Percentiles rank a stretch among this genome's conserved stretches.
Conservation (phyloP, 805 yeast species). For the Candida taoyuanica region DNA sequence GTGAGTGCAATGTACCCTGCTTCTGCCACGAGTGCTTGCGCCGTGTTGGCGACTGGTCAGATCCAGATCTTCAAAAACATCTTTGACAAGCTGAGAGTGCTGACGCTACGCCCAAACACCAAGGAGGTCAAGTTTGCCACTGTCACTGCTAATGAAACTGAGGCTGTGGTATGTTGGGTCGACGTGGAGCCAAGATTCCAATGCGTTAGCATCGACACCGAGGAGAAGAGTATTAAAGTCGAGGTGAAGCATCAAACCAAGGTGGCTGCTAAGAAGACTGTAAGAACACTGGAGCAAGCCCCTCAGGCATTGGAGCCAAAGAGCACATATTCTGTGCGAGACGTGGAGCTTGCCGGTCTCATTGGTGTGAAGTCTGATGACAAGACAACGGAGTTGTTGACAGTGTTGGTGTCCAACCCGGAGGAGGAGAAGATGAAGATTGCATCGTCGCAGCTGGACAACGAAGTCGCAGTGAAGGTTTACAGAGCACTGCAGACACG, state of each 20-base stretch:
- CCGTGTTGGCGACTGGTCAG: slow-evolving; percentile 30
- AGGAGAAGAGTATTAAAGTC: slow-evolving; percentile 21
- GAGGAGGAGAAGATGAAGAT: slow-evolving; percentile 38
- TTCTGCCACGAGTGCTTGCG: slow-evolving; percentile 11
- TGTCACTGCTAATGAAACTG: slow-evolving; percentile 16
- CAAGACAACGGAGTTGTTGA: slow-evolving; percentile 26
- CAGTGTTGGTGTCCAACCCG: slow-evolving; percentile 22
- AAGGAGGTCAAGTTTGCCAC: slow-evolving; percentile 27
- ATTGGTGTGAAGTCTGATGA: slow-evolving; percentile 17
- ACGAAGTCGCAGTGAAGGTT: slow-evolving; percentile 37
- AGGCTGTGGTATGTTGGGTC: slow-evolving; percentile 32
- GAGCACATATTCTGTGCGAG: slow-evolving; percentile 25
- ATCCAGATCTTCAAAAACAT: slow-evolving; percentile 29
- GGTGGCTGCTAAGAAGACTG: slow-evolving; percentile 1
- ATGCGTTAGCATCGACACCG: slow-evolving; percentile 22
- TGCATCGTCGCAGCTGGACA: slow-evolving; percentile 36
- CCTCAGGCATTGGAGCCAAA: slow-evolving; percentile 26
- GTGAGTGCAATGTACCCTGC: slow-evolving; percentile 2
- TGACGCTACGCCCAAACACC: slow-evolving; percentile 21
- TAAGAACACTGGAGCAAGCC: slow-evolving; percentile 25
- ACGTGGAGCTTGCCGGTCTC: slow-evolving; percentile 15
- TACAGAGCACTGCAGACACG: slow-evolving; percentile 43
- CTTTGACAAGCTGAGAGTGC: slow-evolving; percentile 7
- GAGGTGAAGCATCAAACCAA: slow-evolving; percentile 21
- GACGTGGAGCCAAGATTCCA: slow-evolving; percentile 37